These are phyloP conservation scores for Pseudonitzschia multistriata DNA, from an alignment of 108 stramenopile species.

Conservation along the genomic window DNA sequence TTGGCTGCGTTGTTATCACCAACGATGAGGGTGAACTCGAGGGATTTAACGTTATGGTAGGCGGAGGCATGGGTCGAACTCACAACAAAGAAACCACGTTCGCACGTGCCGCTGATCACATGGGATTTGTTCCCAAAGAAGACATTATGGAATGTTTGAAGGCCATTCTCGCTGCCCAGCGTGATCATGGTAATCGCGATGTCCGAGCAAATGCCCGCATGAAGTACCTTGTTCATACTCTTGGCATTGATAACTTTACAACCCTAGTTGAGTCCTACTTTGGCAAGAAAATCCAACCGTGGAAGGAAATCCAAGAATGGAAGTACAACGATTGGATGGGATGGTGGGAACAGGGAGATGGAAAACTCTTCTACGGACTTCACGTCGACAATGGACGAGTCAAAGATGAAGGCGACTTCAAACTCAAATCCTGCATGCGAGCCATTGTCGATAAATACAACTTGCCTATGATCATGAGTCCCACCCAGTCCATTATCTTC, in stretches of 20 bases:
- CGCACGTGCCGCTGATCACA: slow-evolving; percentile 94
- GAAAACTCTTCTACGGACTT: slow-evolving; percentile 92
- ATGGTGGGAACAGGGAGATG: slow-evolving; percentile 98
- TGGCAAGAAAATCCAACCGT: slow-evolving; percentile 87
- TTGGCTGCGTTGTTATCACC: slow-evolving; percentile 89
- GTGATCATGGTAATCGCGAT: slow-evolving; percentile 97
- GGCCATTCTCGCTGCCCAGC: slow-evolving; percentile 92
- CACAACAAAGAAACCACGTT: slow-evolving; percentile 97
- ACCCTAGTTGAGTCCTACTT: slow-evolving; percentile 91
- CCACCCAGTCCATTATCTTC: slow-evolving; percentile 93
- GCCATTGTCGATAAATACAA: slow-evolving; percentile 88
- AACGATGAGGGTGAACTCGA: slow-evolving; percentile 67
- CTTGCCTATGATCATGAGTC: slow-evolving; percentile 87
- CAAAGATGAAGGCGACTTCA: slow-evolving; percentile 88
- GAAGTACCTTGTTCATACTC: slow-evolving; percentile 98
- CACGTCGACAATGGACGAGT: slow-evolving; percentile 96
- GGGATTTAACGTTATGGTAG: slow-evolving; percentile 96
- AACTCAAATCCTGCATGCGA: slow-evolving; percentile 88
- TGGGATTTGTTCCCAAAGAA: slow-evolving; percentile 95
- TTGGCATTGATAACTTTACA: slow-evolving; percentile 93
- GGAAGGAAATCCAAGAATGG: slow-evolving; percentile 80
- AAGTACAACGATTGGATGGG: slow-evolving; percentile 98
- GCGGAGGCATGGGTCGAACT: slow-evolving; percentile 97
- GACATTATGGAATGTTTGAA: slow-evolving; percentile 91
- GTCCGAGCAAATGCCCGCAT: slow-evolving; percentile 96